phyloP scores from a whole-genome alignment of 2,329 filamentous ascomycete species.

The Coniochaeta sp. region DNA sequence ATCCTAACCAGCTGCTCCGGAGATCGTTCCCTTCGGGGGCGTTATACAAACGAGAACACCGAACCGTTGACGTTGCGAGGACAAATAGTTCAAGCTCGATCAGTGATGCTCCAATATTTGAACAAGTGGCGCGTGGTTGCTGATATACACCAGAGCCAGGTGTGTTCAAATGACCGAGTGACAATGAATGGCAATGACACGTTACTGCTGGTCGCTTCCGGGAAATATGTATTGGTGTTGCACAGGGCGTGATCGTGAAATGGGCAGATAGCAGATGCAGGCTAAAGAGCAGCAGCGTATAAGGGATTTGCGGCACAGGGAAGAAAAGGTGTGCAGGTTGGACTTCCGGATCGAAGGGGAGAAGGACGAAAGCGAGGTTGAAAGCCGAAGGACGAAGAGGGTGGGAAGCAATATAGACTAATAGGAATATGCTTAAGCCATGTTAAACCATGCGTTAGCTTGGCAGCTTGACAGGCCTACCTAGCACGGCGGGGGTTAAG shows the following conservation, averaged over 20 bases:
- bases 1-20: background rate
- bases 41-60: no score
- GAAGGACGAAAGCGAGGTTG: background rate
- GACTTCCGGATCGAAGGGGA: background rate
- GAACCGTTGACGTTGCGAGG: no score
- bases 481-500: background rate
- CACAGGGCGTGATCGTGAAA: background rate
- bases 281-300: background rate
- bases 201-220: background rate
- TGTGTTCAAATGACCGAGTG: background rate
- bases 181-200: conserved; percentile 2
- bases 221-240: background rate
- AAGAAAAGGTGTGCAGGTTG: background rate
- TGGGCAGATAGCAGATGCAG: background rate
- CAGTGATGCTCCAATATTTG: no score
- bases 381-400: background rate
- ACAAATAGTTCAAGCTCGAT: no score
- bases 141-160: background rate
- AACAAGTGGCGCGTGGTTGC: background rate
- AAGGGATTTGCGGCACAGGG: background rate
- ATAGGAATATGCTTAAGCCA: background rate
- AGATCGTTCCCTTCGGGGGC: no score
- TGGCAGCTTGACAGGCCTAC: background rate
- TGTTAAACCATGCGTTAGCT: background rate
- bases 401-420: background rate